phyloP scores from a whole-genome alignment of 2,329 filamentous ascomycete genomes.

The Pseudofabraea citricarpa region DNA sequence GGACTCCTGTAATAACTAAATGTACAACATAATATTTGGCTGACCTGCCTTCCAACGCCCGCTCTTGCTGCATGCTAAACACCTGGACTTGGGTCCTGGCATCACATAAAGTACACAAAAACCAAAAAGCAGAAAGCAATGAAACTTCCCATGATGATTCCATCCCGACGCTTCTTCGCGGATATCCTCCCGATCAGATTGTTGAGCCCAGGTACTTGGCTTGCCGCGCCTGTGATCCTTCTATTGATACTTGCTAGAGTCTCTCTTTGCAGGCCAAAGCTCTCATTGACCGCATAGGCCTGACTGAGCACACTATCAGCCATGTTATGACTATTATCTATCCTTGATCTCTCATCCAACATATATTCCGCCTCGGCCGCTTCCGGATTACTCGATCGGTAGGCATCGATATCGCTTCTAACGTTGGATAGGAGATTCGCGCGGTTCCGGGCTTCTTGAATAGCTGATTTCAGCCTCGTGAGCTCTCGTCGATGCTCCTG shows the following conservation, averaged over 20 bases:
- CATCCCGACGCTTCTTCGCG: conserved; percentile 89
- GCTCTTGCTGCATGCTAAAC: no score
- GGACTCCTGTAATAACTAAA: background rate
- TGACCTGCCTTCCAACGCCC: conserved; percentile 22
- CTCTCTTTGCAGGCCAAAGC: conserved; percentile 81
- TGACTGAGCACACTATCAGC: conserved; percentile 88
- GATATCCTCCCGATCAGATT: conserved; percentile 88
- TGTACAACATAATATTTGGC: conserved; percentile 21
- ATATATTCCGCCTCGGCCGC: conserved; percentile 93
- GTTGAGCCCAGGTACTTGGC: conserved; percentile 90
- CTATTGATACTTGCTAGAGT: conserved; percentile 84
- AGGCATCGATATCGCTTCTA: conserved; percentile 85
- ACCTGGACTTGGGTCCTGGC: conserved; percentile 24
- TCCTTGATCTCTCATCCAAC: conserved; percentile 78
- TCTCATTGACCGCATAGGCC: conserved; percentile 95
- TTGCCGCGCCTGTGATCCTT: conserved; percentile 82
- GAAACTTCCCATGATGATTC: conserved; percentile 86
- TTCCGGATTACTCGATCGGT: conserved; percentile 75
- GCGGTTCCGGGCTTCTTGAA: conserved; percentile 76
- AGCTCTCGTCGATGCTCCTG: conserved; percentile 83
- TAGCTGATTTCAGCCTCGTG: conserved; percentile 64
- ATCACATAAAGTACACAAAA: conserved; percentile 70
- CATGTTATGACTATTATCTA: conserved; percentile 87
- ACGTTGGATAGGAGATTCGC: conserved; percentile 89
- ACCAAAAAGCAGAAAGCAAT: conserved; percentile 89